A percentile compares a stretch with the other conserved stretches of the same genome.
Conservation (phyloP, 805 yeast genomes). For the Lachancea waltii region DNA sequence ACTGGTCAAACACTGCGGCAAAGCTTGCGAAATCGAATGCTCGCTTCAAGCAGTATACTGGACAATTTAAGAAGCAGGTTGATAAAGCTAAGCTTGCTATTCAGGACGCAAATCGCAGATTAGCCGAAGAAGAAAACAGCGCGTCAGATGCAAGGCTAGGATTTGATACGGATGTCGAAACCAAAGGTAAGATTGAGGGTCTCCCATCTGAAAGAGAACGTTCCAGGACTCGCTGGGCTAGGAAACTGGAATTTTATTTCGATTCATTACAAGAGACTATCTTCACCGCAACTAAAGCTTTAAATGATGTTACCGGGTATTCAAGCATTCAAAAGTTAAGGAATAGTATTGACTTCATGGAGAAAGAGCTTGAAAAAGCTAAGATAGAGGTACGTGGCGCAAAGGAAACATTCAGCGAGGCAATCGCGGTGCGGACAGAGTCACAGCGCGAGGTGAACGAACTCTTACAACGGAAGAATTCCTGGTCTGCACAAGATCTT, state of each 20-base stretch:
- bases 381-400: constrained; percentile 43
- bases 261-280: constrained; percentile 53
- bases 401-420: constrained; percentile 49
- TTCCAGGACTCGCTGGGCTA: constrained; percentile 36
- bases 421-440: constrained; percentile 54
- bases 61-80: constrained; percentile 17
- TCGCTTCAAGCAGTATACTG: constrained; percentile 11
- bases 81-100: constrained; percentile 32
- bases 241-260: constrained; percentile 43
- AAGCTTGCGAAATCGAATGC: constrained; percentile 11
- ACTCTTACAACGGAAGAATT: constrained; percentile 72
- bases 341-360: constrained; percentile 49
- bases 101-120: constrained; percentile 33
- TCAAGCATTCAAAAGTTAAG: constrained; percentile 69
- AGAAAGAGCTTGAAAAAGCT: constrained; percentile 42
- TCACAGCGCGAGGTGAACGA: constrained; percentile 87
- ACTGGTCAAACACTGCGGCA: constrained; percentile 12
- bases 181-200: constrained; percentile 29
- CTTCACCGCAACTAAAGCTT: constrained; percentile 54
- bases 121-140: constrained; percentile 34
- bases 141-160: constrained; percentile 29
- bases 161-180: constrained; percentile 34
- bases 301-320: constrained; percentile 92
- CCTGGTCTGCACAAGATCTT: constrained; percentile 74
- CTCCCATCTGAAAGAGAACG: constrained; percentile 44